phyloP scores from a whole-genome alignment of 176 grass and related monocot genomes.

The Zoysia japonica region DNA sequence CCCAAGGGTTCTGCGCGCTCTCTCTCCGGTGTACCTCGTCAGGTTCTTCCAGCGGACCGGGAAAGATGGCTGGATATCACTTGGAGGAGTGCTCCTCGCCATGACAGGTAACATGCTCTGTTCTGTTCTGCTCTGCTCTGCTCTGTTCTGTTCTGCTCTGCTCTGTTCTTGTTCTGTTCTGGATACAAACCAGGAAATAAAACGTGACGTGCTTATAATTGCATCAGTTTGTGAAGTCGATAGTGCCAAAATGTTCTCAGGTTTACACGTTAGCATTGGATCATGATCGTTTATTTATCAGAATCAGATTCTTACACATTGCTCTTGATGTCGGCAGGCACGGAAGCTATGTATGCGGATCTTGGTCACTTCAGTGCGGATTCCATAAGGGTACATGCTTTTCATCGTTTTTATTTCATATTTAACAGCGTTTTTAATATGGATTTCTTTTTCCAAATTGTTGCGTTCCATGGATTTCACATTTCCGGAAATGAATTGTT shows the following conservation, averaged over 20 bases:
- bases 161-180: too few species aligned
- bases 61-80: slow-evolving; percentile 64
- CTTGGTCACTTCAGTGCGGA: slow-evolving; percentile 72
- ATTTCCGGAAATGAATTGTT: too few species aligned
- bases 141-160: too few species aligned
- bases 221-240: too few species aligned
- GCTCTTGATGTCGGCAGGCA: slow-evolving; percentile 34
- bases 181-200: not conserved
- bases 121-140: too few species aligned
- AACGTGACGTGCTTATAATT: not conserved
- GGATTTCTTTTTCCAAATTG: not conserved
- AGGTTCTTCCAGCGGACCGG: slow-evolving; percentile 62
- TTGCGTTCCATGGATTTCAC: too few species aligned
- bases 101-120: slow-evolving; percentile 47
- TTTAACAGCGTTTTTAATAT: not conserved
- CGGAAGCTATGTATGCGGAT: slow-evolving; percentile 76
- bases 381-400: slow-evolving; percentile 57
- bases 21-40: slow-evolving; percentile 58
- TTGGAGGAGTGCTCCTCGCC: slow-evolving; percentile 65
- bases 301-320: not conserved
- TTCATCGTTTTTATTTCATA: not conserved
- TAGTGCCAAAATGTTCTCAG: not conserved
- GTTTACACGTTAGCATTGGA: too few species aligned
- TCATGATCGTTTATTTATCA: too few species aligned
- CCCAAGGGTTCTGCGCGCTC: slow-evolving; percentile 48